Percentiles rank a stretch among this genome's conserved stretches.
phyloP scores from a whole-genome alignment of 345 rosid genomes.

The Gossypium bickii region DNA sequence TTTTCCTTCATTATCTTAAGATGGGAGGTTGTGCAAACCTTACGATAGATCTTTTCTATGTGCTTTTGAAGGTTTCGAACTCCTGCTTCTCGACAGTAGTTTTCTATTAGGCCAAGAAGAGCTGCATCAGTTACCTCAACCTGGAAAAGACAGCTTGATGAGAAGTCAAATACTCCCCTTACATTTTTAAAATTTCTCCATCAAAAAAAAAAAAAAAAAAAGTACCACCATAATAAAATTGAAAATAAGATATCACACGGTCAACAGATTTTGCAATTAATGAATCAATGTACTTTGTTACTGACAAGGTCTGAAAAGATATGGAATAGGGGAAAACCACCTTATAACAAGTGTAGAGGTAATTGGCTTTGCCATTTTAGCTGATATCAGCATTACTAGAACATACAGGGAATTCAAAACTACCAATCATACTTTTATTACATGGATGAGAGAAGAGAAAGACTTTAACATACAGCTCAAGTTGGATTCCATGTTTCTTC shows the following conservation, averaged over 20 bases:
- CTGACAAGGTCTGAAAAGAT: neutral
- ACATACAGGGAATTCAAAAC: neutral
- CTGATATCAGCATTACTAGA: neutral
- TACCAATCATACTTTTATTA: neutral
- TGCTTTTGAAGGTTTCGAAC: constrained; percentile 94
- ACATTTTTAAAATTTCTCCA: constrained; percentile 18
- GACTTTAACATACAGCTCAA: neutral
- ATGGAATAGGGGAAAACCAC: neutral
- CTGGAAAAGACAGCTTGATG: constrained; percentile 37
- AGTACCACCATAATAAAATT: neutral
- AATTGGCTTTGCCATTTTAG: neutral
- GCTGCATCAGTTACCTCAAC: constrained; percentile 93
- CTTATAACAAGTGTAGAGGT: no score
- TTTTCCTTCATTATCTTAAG: neutral
- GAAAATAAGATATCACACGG: neutral
- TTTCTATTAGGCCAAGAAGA: constrained; percentile 84
- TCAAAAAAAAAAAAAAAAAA: neutral
- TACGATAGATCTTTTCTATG: constrained; percentile 97
- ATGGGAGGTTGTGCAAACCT: constrained; percentile 40
- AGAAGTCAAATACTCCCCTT: neutral
- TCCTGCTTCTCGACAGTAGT: constrained; percentile 98
- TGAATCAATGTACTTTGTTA: neutral
- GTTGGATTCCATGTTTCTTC: neutral
- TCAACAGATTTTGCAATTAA: neutral
- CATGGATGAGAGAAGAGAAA: neutral